phyloP scores from a whole-genome alignment of 2,329 filamentous ascomycete genomes.

The Pezicula radicicola region DNA sequence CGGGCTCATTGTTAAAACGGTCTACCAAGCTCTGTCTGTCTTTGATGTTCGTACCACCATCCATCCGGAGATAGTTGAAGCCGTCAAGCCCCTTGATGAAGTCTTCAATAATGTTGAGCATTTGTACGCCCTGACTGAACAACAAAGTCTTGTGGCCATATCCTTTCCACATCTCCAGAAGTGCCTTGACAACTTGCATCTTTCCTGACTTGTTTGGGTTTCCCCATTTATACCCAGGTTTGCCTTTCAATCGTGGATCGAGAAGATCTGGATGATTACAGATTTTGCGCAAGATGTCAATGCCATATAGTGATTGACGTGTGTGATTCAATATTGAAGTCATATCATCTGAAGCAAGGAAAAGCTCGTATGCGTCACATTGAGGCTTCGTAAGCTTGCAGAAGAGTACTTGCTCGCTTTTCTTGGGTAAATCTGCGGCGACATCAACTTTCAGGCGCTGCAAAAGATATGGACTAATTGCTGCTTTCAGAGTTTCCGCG shows the following conservation, averaged over 20 bases:
- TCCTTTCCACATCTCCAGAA: conserved; percentile 85
- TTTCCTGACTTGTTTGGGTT: conserved; percentile 80
- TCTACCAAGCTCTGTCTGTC: conserved; percentile 88
- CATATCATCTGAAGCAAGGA: conserved; percentile 81
- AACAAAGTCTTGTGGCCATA: conserved; percentile 85
- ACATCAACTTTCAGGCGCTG: conserved; percentile 94
- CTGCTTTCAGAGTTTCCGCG: conserved; percentile 88
- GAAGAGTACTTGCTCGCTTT: conserved; percentile 94
- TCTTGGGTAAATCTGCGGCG: conserved; percentile 88
- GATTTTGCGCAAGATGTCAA: conserved; percentile 91
- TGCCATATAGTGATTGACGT: conserved; percentile 80
- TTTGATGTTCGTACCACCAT: conserved; percentile 86
- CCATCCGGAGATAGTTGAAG: conserved; percentile 85
- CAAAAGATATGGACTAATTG: conserved; percentile 88
- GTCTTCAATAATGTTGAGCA: conserved; percentile 89
- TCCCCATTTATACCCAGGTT: conserved; percentile 73
- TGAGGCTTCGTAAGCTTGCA: conserved; percentile 86
- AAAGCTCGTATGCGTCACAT: conserved; percentile 74
- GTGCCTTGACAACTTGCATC: conserved; percentile 87
- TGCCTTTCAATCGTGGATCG: conserved; percentile 54
- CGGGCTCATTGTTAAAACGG: conserved; percentile 79
- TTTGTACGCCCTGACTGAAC: conserved; percentile 90
- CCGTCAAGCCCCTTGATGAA: conserved; percentile 67
- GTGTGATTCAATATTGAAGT: conserved; percentile 73
- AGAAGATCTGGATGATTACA: conserved; percentile 95